phyloP scores from a whole-genome alignment of 495 filamentous ascomycete genomes.

The Letharia lupina region DNA sequence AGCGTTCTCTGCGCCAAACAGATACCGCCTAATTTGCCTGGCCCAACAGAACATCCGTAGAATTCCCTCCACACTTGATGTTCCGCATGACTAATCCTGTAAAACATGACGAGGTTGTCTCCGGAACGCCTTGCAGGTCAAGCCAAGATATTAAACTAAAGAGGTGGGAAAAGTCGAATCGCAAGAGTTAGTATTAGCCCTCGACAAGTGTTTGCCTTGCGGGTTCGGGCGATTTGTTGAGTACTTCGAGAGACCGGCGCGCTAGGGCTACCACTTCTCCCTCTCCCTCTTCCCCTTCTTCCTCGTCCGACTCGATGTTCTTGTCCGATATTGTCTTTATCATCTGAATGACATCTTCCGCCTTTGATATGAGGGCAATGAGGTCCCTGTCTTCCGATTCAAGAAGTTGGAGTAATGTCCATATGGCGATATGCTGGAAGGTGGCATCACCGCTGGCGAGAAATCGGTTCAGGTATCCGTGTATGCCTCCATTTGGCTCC shows the following conservation, averaged over 20 bases:
- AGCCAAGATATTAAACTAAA: constrained; percentile 2
- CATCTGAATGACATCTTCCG: constrained; percentile 81
- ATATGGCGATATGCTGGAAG: constrained; percentile 98
- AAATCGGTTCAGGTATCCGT: constrained; percentile 89
- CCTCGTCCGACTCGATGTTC: constrained; percentile 82
- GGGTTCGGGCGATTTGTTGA: constrained; percentile 51
- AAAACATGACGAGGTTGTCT: constrained; percentile 7
- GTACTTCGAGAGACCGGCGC: constrained; percentile 75
- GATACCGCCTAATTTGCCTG: constrained; percentile 6
- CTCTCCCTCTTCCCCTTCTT: constrained; percentile 79
- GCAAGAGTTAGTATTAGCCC: constrained; percentile 31
- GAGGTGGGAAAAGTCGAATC: not conserved
- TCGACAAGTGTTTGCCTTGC: constrained; percentile 41
- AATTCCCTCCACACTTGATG: constrained; percentile 7
- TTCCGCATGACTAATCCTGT: not conserved
- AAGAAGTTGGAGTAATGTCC: constrained; percentile 90
- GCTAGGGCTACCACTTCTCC: constrained; percentile 92
- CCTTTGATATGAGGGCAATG: constrained; percentile 74
- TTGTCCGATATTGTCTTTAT: constrained; percentile 84
- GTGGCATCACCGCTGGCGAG: constrained; percentile 90
- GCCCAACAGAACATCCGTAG: not conserved
- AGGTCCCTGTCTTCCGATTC: constrained; percentile 87
- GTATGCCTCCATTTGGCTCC: constrained; percentile 86
- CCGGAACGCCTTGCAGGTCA: constrained; percentile 22
- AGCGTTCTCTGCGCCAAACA: constrained; percentile 5